phyloP scores from a whole-genome alignment of 75 land plant genomes.

The Ceratopteris richardii region DNA sequence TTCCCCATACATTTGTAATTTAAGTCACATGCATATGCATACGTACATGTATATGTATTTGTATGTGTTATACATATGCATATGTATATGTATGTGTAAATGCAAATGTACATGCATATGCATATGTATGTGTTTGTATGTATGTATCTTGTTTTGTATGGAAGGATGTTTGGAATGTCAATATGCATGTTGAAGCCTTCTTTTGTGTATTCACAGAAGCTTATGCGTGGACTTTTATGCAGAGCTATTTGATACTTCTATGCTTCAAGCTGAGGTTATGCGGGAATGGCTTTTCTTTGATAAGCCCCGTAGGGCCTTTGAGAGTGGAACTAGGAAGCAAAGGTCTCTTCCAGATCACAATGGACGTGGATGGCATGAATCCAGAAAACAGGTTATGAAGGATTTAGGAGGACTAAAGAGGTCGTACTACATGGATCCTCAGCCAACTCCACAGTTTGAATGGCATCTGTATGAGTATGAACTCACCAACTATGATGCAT shows the following conservation, averaged over 20 bases:
- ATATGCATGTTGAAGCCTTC: background rate
- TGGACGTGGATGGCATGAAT: constrained; percentile 97
- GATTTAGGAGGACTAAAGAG: constrained; percentile 81
- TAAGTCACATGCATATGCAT: too few relatives aligned
- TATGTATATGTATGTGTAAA: too few relatives aligned
- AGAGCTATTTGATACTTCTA: constrained; percentile 76
- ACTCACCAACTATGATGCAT: constrained; percentile 60
- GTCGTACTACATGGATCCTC: constrained; percentile 97
- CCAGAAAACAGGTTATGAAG: constrained; percentile 91
- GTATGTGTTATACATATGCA: too few relatives aligned
- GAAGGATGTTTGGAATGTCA: too few relatives aligned
- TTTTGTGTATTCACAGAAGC: background rate
- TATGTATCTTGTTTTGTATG: too few relatives aligned
- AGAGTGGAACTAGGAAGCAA: constrained; percentile 94
- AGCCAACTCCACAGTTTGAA: constrained; percentile 60
- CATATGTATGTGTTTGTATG: too few relatives aligned
- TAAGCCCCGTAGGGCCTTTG: constrained; percentile 89
- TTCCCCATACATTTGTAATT: too few relatives aligned
- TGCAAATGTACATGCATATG: too few relatives aligned
- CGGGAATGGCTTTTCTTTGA: constrained; percentile 96
- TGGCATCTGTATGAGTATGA: constrained; percentile 96
- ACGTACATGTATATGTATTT: too few relatives aligned
- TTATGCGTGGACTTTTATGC: constrained; percentile 12
- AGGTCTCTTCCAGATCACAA: constrained; percentile 83
- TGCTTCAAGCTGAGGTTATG: constrained; percentile 69